Conservation (phyloP, 1,284 basidiomycete species). For the Ganoderma meredithae region DNA sequence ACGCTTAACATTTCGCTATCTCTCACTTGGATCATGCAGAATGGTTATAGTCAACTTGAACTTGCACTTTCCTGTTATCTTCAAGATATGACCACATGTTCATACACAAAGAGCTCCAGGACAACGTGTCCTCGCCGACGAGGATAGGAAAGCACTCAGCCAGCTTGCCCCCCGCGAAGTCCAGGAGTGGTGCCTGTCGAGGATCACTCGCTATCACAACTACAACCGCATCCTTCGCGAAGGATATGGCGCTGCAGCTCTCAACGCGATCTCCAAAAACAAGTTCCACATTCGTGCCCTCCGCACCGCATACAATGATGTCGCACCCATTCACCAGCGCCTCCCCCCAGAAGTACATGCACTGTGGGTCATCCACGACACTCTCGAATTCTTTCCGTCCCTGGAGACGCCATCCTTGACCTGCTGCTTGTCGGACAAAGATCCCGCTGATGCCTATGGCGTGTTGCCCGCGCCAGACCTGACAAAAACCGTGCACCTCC, state of each 20-base stretch:
- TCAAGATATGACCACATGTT: too few species aligned
- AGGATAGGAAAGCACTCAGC: neutral
- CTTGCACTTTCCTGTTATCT: too few species aligned
- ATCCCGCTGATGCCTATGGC: too few species aligned
- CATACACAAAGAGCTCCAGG: neutral
- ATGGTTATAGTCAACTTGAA: too few species aligned
- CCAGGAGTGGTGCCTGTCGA: neutral
- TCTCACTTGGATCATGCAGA: too few species aligned
- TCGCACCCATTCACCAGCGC: neutral
- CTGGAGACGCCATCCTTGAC: neutral
- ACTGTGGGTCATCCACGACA: neutral
- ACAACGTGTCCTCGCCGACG: neutral
- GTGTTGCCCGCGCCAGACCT: neutral
- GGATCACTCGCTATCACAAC: neutral
- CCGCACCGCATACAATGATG: constrained; percentile 6
- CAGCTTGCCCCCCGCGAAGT: neutral
- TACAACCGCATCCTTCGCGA: neutral
- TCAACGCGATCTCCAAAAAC: neutral
- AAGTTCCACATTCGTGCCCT: constrained; percentile 5
- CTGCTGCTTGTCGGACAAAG: neutral
- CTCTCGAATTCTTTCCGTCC: neutral
- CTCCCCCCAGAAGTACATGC: constrained; percentile 1
- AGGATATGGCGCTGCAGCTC: neutral
- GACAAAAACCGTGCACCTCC: neutral
- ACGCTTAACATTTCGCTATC: too few species aligned